phyloP scores from a whole-genome alignment of 345 rosid species.

The Linum trigynum region DNA sequence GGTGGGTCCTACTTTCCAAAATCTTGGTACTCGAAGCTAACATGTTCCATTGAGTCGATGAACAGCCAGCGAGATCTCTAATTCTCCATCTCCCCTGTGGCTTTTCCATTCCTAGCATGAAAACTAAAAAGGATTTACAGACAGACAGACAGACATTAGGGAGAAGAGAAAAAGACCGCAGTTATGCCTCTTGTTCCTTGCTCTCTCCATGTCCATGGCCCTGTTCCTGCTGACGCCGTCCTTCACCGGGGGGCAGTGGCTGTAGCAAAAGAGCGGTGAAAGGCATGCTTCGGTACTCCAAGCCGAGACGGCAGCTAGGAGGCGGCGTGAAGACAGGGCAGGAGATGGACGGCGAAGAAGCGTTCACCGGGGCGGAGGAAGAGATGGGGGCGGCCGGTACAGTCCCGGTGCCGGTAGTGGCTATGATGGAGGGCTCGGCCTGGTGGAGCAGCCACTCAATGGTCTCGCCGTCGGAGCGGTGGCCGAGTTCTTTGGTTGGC shows the following conservation, averaged over 20 bases:
- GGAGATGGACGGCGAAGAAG: conserved; percentile 22
- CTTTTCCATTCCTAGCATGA: background rate
- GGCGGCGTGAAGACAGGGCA: conserved; percentile 21
- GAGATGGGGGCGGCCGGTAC: conserved; percentile 32
- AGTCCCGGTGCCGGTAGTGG: conserved; percentile 50
- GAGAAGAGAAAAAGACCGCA: background rate
- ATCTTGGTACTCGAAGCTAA: too few species aligned
- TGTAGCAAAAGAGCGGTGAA: conserved; percentile 48
- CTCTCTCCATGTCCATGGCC: conserved; percentile 4
- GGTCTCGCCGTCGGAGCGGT: conserved; percentile 59
- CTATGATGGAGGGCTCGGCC: conserved; percentile 52
- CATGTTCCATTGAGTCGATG: too few species aligned
- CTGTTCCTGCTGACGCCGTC: conserved; percentile 12
- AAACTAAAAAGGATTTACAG: background rate
- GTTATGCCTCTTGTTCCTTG: conserved; percentile 13
- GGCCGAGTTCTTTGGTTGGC: conserved; percentile 67
- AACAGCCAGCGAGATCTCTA: too few species aligned
- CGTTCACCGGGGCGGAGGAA: conserved; percentile 17
- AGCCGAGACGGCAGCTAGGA: conserved; percentile 33
- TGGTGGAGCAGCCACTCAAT: conserved; percentile 57
- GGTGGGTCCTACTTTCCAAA: background rate
- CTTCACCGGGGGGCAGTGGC: conserved; percentile 21
- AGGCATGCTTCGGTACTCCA: conserved; percentile 48
- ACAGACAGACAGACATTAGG: too few species aligned
- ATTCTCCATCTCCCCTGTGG: too few species aligned